Percentiles rank a stretch among this genome's conserved stretches.
phyloP scores from a whole-genome alignment of 345 rosid species.

The Firmiana major region DNA sequence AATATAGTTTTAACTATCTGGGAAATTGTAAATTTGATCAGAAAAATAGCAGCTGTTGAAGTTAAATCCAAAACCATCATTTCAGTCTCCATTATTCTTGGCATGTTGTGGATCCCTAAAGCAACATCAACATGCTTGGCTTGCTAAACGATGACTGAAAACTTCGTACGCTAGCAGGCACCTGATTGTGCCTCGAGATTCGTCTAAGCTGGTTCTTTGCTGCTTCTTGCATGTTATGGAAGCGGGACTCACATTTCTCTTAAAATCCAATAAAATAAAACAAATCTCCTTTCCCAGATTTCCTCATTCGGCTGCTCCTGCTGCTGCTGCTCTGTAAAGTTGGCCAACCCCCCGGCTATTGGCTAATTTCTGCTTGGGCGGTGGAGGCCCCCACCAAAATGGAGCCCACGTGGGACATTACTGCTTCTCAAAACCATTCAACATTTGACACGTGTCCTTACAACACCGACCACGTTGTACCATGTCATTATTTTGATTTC shows the following conservation, averaged over 20 bases:
- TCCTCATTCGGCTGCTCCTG: not conserved
- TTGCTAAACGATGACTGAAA: constrained; percentile 8
- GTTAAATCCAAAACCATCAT: not conserved
- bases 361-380: not conserved
- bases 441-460: not conserved
- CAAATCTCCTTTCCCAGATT: not conserved
- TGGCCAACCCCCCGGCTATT: not conserved
- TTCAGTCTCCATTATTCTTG: not conserved
- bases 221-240: not conserved
- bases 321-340: not conserved
- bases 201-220: not conserved
- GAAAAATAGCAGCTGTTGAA: not conserved
- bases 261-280: not conserved
- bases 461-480: constrained; percentile 25
- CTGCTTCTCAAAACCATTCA: not conserved
- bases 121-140: not conserved
- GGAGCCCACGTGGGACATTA: not conserved
- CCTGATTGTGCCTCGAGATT: constrained; percentile 6
- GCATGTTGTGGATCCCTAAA: constrained; percentile 9
- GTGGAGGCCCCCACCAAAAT: not conserved
- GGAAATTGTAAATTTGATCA: not conserved
- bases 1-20: not conserved
- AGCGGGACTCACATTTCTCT: not conserved
- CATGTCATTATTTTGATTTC: not conserved
- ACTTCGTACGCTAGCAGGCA: constrained; percentile 38